These are phyloP conservation scores for Pythium oligandrum DNA, from an alignment of 352 stramenopile genomes.

Conservation along the genomic window DNA sequence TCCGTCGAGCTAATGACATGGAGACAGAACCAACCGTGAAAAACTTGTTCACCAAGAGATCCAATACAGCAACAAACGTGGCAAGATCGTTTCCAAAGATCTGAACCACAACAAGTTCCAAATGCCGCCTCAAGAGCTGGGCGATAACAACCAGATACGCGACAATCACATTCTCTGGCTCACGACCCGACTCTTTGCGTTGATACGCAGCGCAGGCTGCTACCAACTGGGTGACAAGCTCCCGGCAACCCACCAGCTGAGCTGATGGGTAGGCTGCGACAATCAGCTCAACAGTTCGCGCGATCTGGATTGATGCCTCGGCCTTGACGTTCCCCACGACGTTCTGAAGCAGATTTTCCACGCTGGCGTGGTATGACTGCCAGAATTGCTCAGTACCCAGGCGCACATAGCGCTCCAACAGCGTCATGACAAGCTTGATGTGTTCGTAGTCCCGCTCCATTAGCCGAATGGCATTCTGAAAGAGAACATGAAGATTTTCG, in stretches of 20 bases:
- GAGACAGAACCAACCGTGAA: slow-evolving; percentile 62
- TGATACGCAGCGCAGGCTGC: slow-evolving; percentile 40
- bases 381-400: slow-evolving; percentile 60
- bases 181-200: slow-evolving; percentile 27
- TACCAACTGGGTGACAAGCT: slow-evolving; percentile 40
- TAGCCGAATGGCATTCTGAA: slow-evolving; percentile 52
- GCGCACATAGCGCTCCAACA: slow-evolving; percentile 64
- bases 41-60: slow-evolving; percentile 68
- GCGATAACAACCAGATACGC: slow-evolving; percentile 58
- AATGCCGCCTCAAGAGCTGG: slow-evolving; percentile 40
- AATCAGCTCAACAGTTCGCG: slow-evolving; percentile 37
- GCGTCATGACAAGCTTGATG: slow-evolving; percentile 42
- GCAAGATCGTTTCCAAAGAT: slow-evolving; percentile 34
- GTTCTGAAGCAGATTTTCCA: slow-evolving; percentile 34
- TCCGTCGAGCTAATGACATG: slow-evolving; percentile 47
- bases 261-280: slow-evolving; percentile 30
- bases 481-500: slow-evolving; percentile 61
- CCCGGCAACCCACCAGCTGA: slow-evolving; percentile 27
- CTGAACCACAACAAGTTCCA: slow-evolving; percentile 38
- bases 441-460: slow-evolving; percentile 82
- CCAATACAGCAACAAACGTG: slow-evolving; percentile 35
- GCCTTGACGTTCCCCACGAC: slow-evolving; percentile 68
- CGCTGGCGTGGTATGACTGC: slow-evolving; percentile 46
- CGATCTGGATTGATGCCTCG: slow-evolving; percentile 59
- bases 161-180: slow-evolving; percentile 57